Evolutionary conservation across 768 basidiomycete genomes (phyloP).

Genomic region (Leccinum truebloodii): DNA sequence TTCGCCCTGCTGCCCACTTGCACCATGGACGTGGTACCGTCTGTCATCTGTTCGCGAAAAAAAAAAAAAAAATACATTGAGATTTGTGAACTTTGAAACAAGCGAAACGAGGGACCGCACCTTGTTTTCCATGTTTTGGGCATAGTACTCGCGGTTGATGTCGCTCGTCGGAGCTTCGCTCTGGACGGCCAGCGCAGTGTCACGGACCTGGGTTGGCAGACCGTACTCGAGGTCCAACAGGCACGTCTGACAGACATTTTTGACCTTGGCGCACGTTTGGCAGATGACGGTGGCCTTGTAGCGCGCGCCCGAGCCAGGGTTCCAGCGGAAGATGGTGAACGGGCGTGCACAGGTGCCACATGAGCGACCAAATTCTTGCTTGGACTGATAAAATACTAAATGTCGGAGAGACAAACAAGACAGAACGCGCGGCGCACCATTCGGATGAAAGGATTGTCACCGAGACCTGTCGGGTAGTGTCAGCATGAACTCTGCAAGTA

Average conservation of each 20-base stretch:
- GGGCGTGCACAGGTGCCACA: conserved; percentile 98
- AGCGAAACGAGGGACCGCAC: conserved; percentile 35
- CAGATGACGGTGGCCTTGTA: conserved; percentile 98
- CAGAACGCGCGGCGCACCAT: conserved; percentile 61
- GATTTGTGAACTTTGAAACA: background rate
- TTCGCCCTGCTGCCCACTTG: conserved; percentile 57
- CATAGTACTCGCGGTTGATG: conserved; percentile 94
- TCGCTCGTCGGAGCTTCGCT: conserved; percentile 94
- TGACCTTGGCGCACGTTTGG: conserved; percentile 95
- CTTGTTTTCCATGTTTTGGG: conserved; percentile 88
- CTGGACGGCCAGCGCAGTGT: conserved; percentile 85
- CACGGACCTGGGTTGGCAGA: conserved; percentile 94
- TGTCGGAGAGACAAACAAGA: background rate
- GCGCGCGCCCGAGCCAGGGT: conserved; percentile 89
- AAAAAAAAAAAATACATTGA: conserved; percentile 2
- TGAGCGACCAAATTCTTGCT: conserved; percentile 93
- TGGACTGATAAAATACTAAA: conserved; percentile 69
- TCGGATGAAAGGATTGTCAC: conserved; percentile 88
- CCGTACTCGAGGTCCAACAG: conserved; percentile 95
- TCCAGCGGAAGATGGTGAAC: conserved; percentile 98
- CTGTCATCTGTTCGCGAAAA: conserved; percentile 63
- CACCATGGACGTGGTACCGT: conserved; percentile 60
- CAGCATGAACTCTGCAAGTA: background rate
- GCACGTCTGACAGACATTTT: conserved; percentile 98
- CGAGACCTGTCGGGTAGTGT: conserved; percentile 57